Evolutionary conservation across 352 stramenopile genomes (phyloP).

Genomic region (Globisporangium parvum): DNA sequence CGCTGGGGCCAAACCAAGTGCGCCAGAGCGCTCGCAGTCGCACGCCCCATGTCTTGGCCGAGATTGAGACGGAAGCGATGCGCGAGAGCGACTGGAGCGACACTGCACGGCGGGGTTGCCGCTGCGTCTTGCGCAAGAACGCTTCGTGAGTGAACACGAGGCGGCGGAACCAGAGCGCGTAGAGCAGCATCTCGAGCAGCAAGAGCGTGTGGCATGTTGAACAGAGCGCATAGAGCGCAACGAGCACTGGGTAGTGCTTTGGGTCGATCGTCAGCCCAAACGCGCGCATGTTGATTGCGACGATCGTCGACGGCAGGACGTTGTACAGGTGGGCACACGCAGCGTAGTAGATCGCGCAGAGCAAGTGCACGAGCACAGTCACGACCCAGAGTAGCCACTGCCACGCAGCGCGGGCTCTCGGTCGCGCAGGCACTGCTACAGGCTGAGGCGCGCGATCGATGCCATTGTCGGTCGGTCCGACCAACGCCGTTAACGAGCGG

Average conservation of each 20-base stretch:
- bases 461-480: too few relatives aligned
- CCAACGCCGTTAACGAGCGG: too few relatives aligned
- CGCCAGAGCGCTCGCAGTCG: neutral
- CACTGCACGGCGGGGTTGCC: neutral
- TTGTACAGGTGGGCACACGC: constrained; percentile 7
- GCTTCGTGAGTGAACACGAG: constrained; percentile 11
- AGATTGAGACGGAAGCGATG: neutral
- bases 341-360: constrained; percentile 8
- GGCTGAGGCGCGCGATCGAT: too few relatives aligned
- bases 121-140: neutral
- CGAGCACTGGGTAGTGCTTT: constrained; percentile 10
- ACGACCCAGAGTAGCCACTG: constrained; percentile 11
- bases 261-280: constrained; percentile 14
- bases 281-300: constrained; percentile 12
- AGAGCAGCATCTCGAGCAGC: constrained; percentile 9
- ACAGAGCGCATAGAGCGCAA: constrained; percentile 6
- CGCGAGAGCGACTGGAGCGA: neutral
- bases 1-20: neutral
- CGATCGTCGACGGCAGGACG: constrained; percentile 7
- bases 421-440: too few relatives aligned
- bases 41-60: neutral
- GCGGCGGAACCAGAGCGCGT: constrained; percentile 1
- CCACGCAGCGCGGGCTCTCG: neutral
- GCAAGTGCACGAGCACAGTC: constrained; percentile 4
- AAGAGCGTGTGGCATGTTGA: neutral